phyloP scores from a whole-genome alignment of 768 basidiomycete species.

The Auricularia cornea region DNA sequence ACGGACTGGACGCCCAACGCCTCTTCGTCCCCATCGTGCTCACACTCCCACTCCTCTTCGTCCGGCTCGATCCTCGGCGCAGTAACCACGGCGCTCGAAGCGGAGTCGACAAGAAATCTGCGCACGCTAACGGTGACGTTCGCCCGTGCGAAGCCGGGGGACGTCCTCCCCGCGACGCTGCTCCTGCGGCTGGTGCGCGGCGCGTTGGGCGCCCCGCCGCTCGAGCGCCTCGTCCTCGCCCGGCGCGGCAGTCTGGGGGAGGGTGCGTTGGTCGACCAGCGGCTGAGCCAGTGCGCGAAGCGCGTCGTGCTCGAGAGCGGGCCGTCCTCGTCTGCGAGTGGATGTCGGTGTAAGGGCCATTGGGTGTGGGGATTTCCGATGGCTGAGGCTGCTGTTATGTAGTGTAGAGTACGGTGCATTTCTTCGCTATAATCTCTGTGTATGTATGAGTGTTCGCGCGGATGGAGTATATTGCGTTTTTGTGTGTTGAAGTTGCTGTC shows the following conservation, averaged over 20 bases:
- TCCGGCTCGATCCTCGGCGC: no score
- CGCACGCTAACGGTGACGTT: background rate
- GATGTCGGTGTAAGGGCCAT: background rate
- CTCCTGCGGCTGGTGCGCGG: background rate
- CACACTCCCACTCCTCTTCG: no score
- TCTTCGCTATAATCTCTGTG: no score
- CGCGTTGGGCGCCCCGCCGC: background rate
- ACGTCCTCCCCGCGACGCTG: background rate
- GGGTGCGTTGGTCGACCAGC: background rate
- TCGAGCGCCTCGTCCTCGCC: background rate
- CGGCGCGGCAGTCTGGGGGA: background rate
- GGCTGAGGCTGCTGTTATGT: background rate
- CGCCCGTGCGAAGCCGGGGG: background rate
- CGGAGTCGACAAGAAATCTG: background rate
- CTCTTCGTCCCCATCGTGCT: no score
- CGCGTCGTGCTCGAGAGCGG: background rate
- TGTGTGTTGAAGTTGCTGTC: no score
- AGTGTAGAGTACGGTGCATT: background rate
- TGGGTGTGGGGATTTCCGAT: background rate
- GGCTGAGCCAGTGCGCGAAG: background rate
- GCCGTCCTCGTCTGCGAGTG: background rate
- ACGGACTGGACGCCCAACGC: background rate
- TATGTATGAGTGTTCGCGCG: no score
- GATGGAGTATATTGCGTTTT: no score
- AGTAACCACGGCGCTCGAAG: no score